Percentiles rank a stretch among this genome's conserved stretches.
These are phyloP conservation scores for Dalbergia oliveri DNA, from an alignment of 306 rosid genomes.

Conservation along the genomic window DNA sequence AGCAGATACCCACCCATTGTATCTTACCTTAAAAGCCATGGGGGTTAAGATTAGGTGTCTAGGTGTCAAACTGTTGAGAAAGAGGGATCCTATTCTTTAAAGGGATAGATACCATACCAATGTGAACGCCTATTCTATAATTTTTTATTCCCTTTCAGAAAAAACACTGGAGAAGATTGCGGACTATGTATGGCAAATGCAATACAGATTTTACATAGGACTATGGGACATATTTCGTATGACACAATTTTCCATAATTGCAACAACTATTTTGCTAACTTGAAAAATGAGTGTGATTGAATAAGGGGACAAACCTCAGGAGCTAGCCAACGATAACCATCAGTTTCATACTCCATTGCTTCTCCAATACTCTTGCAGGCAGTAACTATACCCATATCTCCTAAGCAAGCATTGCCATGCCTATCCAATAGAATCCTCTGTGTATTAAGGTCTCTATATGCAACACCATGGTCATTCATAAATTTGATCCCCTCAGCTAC, in stretches of 20 bases:
- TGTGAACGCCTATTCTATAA: neutral
- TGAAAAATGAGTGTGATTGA: constrained; percentile 45
- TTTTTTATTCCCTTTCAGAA: neutral
- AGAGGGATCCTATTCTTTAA: constrained; percentile 24
- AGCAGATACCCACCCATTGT: constrained; percentile 9
- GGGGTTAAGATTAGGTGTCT: constrained; percentile 21
- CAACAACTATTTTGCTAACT: constrained; percentile 38
- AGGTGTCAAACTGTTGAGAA: constrained; percentile 29
- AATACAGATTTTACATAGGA: constrained; percentile 29
- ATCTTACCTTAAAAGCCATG: constrained; percentile 38
- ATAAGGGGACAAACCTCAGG: constrained; percentile 80
- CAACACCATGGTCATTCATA: constrained; percentile 85
- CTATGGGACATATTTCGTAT: constrained; percentile 29
- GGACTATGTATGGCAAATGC: constrained; percentile 36
- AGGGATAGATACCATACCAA: neutral
- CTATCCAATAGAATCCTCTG: constrained; percentile 86
- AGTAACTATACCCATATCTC: constrained; percentile 87
- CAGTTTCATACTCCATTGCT: constrained; percentile 92
- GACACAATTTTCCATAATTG: constrained; percentile 23
- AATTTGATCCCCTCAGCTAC: constrained; percentile 93
- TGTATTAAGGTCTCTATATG: constrained; percentile 83
- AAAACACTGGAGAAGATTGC: constrained; percentile 35
- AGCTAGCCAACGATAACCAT: constrained; percentile 97
- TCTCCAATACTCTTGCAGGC: constrained; percentile 88
- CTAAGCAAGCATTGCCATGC: constrained; percentile 91